Base-by-base conservation (phyloP, 2,329 filamentous ascomycete genomes). In the Parafenestella ontariensis region DNA sequence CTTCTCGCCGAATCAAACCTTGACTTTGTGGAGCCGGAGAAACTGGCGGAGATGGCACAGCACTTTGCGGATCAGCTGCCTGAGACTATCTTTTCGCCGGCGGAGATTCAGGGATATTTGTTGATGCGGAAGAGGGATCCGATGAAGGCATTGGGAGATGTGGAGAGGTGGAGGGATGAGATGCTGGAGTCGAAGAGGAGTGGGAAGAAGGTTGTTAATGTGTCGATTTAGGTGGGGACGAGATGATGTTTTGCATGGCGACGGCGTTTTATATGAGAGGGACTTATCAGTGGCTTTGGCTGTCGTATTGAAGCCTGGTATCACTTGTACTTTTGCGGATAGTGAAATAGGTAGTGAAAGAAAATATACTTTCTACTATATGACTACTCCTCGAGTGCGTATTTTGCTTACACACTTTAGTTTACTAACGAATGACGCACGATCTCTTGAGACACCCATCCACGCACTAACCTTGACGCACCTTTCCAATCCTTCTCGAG, bases 101-200 rank as follows among this genome's bases (percentile, higher is more conserved):
- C 82, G 3, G 80, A 85, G 65, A 76, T 85, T 28, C 81, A 85
- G 62, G 81, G 80, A 11, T 83, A 81, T 56, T 69, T 85, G 31
- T 74, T 85, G 48, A 77, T 76, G 54, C 70, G 79, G 52, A 83
- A 83, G 71, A 81, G 80, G 52, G 77, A 79, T 46, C 81, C 83
- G 3, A 56, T 61, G 13, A 67, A 74, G 46, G 81, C 82, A 20
- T 59, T 84, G 28, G 71, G 72, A 26, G 71, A 77, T 56, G 76
- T 81, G 5, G 69, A 61, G n/a, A 61, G 50, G 42, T 85, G 81
- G 81, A 66, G 66, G 49, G 69, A 75, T 28, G 66, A 62, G n/a
- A 55, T 76, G 53, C 42, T 72, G 37, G 70, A 72, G 52, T 62
- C 59, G 37, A 74, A 70, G 69, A 64, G 63, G 64, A 68, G 61